Base-by-base conservation (phyloP, 768 basidiomycete species). In the Chalciporus chontae region DNA sequence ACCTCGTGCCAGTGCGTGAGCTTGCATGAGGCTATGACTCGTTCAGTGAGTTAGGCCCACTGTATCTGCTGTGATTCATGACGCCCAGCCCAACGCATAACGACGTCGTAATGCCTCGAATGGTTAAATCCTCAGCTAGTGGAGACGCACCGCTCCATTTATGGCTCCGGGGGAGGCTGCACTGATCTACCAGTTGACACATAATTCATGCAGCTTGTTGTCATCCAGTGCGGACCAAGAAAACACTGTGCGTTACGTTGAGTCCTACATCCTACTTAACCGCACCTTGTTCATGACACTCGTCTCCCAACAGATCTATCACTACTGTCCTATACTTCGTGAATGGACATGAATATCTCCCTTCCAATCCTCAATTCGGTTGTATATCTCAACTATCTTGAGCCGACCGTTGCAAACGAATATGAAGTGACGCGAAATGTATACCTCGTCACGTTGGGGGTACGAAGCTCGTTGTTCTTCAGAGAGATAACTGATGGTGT, bases 371-470 rank as follows among this genome's bases (percentile, higher is more conserved):
- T 61, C 41, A 66, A 61, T 11, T 61, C 64, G 13, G 24, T 21
- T 3, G 38, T 59, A 37, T 65, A 63, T 46, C 61, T 64, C 42
- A 66, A 56, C 39, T 66, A 66, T 47, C 61, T 65, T 38, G 23
- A 44, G 17, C 64, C 64, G 8, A 10, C 27, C 5, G 24, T 39
- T 34, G 62, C 64, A 26, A 43, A n/a, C 27, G 41, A 61, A 21
- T 64, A 61, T 32, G 59, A 61, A 24, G 5, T 15, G 43, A 27
- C 47, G 38, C 63, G 56, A 45, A 18, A 66, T 44, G 8, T 60
- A 17, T 51, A 29, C 40, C 34, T 63, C 32, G 58, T 47, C 8
- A 58, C 58, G 14, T 38, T 63, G 15, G 64, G 64, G 48, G 61
- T 65, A 54, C 14, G 19, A 15, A 17, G 0, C 5, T 11, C 9